Base-by-base conservation (phyloP, 176 grass and related monocot species). In the Stipa capillata region DNA sequence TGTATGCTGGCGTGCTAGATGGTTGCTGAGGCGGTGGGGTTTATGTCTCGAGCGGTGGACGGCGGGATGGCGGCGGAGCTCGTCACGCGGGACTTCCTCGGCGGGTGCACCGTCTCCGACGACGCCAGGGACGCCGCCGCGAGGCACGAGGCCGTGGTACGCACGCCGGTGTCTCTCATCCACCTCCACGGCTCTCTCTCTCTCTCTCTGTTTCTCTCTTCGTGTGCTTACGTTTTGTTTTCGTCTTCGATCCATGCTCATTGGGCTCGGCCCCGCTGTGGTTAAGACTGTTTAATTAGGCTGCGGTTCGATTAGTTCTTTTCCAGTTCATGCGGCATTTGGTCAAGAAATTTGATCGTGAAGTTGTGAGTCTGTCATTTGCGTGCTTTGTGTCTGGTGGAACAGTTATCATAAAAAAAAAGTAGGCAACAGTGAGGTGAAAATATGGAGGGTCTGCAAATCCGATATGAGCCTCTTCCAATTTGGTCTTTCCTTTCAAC, bases 11-110 rank as follows among this genome's bases (percentile, higher is more conserved):
- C 41, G 79, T 42, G 49, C 69, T 39, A 29, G 48, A 99, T 96
- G 92, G 88, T 87, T 13, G 80, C 92, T 0, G 90, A 89, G 34
- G 85, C 91, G n/a, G 85, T 94, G 20, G 83, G 90, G 20, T 85
- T 84, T 39, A 85, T 96, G 90, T 87, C 92, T 13, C 41, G 83
- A 3, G 36, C 84, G 69, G 79, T 48, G 42, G 60, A 73, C 88
- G 84, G 78, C 78, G 62, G 81, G 24, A 73, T 41, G 59, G 68
- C 79, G 72, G 48, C 76, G 70, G 90, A 99, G 72, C 88, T 94
- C 59, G 89, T 99, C 24, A 99, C 97, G n/a, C 69, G 90, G 55
- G 92, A 99, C 77, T 89, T 99, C 52, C 97, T 99, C 56, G 97
- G 97, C 53, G 88, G 92, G 12, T 94, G 81, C 53, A 32, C 79